Evolutionary conservation across 2,329 filamentous ascomycete genomes (phyloP).

Genomic region (Massarina eburnea): DNA sequence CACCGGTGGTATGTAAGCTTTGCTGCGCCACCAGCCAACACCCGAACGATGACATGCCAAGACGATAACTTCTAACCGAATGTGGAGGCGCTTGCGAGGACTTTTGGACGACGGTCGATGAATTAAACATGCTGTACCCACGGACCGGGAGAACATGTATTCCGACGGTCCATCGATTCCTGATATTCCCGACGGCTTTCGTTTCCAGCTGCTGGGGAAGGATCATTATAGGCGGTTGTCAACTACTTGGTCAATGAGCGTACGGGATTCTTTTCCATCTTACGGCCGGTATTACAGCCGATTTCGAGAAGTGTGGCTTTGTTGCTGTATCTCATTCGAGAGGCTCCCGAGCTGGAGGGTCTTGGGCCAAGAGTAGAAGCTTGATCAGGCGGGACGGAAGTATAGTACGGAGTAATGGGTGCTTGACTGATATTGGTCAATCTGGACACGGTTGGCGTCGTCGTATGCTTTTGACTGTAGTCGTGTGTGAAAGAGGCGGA

Average conservation of each 20-base stretch:
- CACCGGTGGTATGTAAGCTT: not conserved
- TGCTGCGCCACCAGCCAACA: no score
- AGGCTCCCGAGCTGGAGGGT: not conserved
- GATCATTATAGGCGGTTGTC: not conserved
- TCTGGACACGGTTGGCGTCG: not conserved
- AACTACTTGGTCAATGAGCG: not conserved
- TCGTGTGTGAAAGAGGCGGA: not conserved
- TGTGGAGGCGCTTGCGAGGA: not conserved
- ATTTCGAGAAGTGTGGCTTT: not conserved
- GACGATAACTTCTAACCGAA: no score
- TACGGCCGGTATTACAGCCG: not conserved
- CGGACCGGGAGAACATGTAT: not conserved
- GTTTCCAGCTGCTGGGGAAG: not conserved
- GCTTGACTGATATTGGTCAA: not conserved
- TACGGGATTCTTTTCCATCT: not conserved
- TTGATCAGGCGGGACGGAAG: not conserved
- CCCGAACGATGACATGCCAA: no score
- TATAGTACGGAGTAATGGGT: not conserved
- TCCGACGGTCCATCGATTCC: no score
- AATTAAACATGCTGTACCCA: not conserved
- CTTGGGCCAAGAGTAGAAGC: not conserved
- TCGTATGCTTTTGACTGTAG: not conserved
- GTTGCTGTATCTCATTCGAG: not conserved
- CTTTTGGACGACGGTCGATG: not conserved
- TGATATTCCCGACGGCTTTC: not conserved